Percentiles rank a stretch among this genome's conserved stretches.
phyloP scores from a whole-genome alignment of 2,329 filamentous ascomycete genomes.

The Neofusicoccum sp. region DNA sequence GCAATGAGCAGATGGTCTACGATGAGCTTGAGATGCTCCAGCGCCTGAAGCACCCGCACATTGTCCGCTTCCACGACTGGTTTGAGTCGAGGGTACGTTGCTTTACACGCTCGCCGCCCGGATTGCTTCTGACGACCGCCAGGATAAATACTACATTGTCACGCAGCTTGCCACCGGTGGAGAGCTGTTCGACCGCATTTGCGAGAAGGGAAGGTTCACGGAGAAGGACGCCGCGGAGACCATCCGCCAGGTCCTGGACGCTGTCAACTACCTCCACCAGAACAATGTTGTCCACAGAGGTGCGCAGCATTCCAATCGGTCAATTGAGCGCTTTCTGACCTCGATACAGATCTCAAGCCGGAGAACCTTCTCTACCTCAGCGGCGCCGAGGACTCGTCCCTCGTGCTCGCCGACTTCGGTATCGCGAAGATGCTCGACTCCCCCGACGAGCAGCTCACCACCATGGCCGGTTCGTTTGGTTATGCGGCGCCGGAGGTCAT shows the following conservation, averaged over 20 bases:
- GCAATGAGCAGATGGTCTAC: conserved; percentile 98
- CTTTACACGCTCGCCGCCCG: not conserved
- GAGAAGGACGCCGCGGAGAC: conserved; percentile 97
- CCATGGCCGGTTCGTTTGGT: conserved; percentile 97
- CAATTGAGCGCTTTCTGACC: conserved; percentile 24
- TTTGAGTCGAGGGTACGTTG: conserved; percentile 86
- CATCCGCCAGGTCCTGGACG: conserved; percentile 88
- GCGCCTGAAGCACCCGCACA: conserved; percentile 86
- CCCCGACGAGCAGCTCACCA: conserved; percentile 88
- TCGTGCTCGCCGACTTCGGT: conserved; percentile 95
- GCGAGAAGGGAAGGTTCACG: conserved; percentile 95
- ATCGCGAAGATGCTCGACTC: conserved; percentile 97
- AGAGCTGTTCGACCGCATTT: conserved; percentile 96
- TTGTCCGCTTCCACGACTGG: conserved; percentile 97
- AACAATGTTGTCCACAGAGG: conserved; percentile 96
- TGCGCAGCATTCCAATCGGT: conserved; percentile 37
- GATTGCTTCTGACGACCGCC: conserved; percentile 13
- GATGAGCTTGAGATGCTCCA: conserved; percentile 95
- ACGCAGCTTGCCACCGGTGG: conserved; percentile 94
- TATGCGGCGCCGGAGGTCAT: conserved; percentile 98
- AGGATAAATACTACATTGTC: conserved; percentile 99
- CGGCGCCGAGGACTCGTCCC: conserved; percentile 69
- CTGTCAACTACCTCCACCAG: conserved; percentile 89
- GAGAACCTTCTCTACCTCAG: conserved; percentile 96
- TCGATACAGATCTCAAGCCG: conserved; percentile 78